A percentile compares a stretch with the other conserved stretches of the same genome.
Evolutionary conservation across 768 basidiomycete genomes (phyloP).

Genomic region (Gymnopilus dilepis): DNA sequence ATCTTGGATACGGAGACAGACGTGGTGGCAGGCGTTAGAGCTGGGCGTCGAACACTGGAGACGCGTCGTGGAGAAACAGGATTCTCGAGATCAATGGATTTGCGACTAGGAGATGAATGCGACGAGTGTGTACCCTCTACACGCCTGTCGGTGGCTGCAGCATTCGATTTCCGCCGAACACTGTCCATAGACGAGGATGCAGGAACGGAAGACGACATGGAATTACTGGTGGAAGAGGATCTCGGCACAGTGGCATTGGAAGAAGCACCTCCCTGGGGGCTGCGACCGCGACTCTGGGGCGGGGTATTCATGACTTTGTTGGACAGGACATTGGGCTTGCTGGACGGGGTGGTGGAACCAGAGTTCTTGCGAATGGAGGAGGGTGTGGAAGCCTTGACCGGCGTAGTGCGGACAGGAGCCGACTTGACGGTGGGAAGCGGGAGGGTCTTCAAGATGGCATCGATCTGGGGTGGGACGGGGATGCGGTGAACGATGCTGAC

Average conservation of each 20-base stretch:
- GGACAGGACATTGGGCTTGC: conserved; percentile 35
- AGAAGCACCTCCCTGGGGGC: conserved; percentile 47
- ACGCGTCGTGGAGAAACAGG: conserved; percentile 51
- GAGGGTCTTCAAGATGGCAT: conserved; percentile 64
- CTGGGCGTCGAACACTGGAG: conserved; percentile 47
- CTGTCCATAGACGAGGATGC: conserved; percentile 52
- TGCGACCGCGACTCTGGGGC: conserved; percentile 53
- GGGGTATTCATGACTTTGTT: conserved; percentile 39
- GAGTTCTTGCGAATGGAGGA: conserved; percentile 53
- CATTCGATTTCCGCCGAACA: conserved; percentile 51
- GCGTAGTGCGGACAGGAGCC: conserved; percentile 32
- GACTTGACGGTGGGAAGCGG: conserved; percentile 25
- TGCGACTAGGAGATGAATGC: conserved; percentile 67
- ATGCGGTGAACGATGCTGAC: conserved; percentile 78
- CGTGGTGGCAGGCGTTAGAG: conserved; percentile 47
- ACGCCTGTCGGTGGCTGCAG: conserved; percentile 50
- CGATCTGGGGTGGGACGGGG: conserved; percentile 75
- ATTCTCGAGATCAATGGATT: conserved; percentile 59
- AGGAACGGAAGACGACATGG: conserved; percentile 51
- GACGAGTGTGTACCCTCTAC: conserved; percentile 52
- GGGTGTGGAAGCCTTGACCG: conserved; percentile 38
- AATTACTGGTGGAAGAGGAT: conserved; percentile 43
- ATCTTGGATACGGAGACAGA: conserved; percentile 46
- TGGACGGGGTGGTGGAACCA: conserved; percentile 44
- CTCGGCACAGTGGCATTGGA: conserved; percentile 46